Conservation (phyloP, 2,329 filamentous ascomycete genomes). For the Sarocladium brachiariae region DNA sequence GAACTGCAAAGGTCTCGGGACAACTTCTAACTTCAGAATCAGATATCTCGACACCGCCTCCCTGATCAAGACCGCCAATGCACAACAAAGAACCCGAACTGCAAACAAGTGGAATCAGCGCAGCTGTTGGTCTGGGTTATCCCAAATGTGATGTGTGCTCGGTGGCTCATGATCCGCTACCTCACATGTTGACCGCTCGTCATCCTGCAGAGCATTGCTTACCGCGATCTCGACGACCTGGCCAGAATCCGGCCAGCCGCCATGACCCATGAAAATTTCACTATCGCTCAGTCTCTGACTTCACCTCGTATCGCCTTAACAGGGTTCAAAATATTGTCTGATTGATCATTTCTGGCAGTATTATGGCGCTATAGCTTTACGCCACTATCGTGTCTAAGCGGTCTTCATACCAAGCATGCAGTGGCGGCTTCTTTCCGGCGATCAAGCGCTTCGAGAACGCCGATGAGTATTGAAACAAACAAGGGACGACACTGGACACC, state of each 20-base stretch:
- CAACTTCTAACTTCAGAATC: not conserved
- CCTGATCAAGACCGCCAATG: not conserved
- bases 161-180: not conserved
- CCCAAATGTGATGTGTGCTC: no score
- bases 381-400: not conserved
- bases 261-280: not conserved
- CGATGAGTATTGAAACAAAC: not conserved
- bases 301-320: no score
- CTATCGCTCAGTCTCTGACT: not conserved
- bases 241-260: not conserved
- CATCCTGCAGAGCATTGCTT: not conserved
- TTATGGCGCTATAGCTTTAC: not conserved
- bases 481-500: not conserved
- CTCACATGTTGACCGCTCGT: slow-evolving; percentile 7
- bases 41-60: not conserved
- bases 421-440: not conserved
- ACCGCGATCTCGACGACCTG: slow-evolving; percentile 1
- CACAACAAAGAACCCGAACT: not conserved
- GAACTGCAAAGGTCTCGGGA: not conserved
- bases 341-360: not conserved
- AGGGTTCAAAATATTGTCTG: no score
- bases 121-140: not conserved
- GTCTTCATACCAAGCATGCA: not conserved
- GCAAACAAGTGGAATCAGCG: slow-evolving; percentile 1
- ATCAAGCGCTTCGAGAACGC: not conserved